Base-by-base conservation (phyloP, 805 yeast genomes). In the Yarrowia sp. region DNA sequence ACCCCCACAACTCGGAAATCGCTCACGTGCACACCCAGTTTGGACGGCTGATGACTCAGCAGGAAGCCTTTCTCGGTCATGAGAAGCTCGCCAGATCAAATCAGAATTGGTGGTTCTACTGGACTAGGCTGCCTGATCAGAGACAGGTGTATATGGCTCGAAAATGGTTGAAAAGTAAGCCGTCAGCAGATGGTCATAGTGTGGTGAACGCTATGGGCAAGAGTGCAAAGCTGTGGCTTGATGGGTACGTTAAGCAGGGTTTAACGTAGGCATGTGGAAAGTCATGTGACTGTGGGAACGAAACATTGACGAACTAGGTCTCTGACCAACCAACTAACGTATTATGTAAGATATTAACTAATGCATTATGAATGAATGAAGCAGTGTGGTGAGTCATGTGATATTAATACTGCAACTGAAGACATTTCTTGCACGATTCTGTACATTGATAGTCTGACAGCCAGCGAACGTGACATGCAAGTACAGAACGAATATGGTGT, bases 51-150 rank as follows among this genome's bases (percentile, higher is more conserved):
- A 16, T 59, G 50, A 59, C 43, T 42, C 56, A 63, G 38, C 67
- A 63, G 26, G 56, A 38, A 38, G 16, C 56, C 16, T 48, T 48
- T 41, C 11, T 48, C 8, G 67, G 67, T 15, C 55, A 63, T n/a
- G 67, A 63, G 36, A 49, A 48, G 40, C 67, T 63, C 4, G 67
- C 72, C 5, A 49, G 76, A 5, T 74, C 77, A 5, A 42, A 66
- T 12, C 53, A 70, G 14, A 71, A 71, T 63, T 75, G 77, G 77
- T 75, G 77, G 77, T 63, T 75, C 3, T 75, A 75, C 50, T 74
- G 74, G 74, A 63, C 75, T 3, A 61, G 65, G 35, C 55, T 74
- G 36, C 56, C 73, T 11, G 71, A 71, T 14, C 69, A 67, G 3
- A 56, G 75, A 7, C 56, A 71, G 42, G 71, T 73, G 14, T 56